Conservation (phyloP, 2,329 filamentous ascomycete species). For the Xylaria sp. region DNA sequence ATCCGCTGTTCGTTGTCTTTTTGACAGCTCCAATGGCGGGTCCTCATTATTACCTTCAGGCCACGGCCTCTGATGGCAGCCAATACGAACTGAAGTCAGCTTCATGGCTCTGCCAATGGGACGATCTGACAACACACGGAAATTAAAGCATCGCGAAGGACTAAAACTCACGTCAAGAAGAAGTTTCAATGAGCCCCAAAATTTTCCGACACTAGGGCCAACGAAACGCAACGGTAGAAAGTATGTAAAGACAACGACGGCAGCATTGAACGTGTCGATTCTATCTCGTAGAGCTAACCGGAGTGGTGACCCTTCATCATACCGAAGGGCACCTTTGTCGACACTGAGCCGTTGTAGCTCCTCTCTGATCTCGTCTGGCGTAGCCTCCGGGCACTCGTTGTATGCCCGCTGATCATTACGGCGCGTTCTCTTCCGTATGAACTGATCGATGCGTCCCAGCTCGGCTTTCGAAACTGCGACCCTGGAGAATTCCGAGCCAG, state of each 20-base stretch:
- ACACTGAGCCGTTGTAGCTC: constrained; percentile 17
- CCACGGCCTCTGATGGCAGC: constrained; percentile 37
- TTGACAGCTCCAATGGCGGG: not conserved
- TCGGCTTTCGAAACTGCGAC: not conserved
- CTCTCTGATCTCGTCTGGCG: constrained; percentile 24
- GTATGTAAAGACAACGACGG: constrained; percentile 30
- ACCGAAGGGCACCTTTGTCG: not conserved
- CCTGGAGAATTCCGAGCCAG: not conserved
- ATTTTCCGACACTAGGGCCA: constrained; percentile 31
- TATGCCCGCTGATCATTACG: constrained; percentile 28
- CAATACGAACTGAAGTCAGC: constrained; percentile 44
- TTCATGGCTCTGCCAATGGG: constrained; percentile 34
- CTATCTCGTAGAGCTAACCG: constrained; percentile 22
- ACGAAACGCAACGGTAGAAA: constrained; percentile 30
- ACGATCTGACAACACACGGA: not conserved
- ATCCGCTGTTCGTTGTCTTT: not conserved
- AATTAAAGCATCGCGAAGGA: not conserved
- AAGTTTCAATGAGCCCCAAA: constrained; percentile 34
- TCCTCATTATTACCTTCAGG: not conserved
- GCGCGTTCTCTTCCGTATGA: not conserved
- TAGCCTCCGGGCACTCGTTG: constrained; percentile 22
- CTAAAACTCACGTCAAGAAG: constrained; percentile 31
- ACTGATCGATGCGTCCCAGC: constrained; percentile 4
- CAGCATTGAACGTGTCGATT: constrained; percentile 36
- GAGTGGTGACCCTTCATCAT: not conserved